Percentiles rank a stretch among this genome's conserved stretches.
Evolutionary conservation across 148 eudicot species (phyloP).

Genomic region (Euryodendron excelsum): DNA sequence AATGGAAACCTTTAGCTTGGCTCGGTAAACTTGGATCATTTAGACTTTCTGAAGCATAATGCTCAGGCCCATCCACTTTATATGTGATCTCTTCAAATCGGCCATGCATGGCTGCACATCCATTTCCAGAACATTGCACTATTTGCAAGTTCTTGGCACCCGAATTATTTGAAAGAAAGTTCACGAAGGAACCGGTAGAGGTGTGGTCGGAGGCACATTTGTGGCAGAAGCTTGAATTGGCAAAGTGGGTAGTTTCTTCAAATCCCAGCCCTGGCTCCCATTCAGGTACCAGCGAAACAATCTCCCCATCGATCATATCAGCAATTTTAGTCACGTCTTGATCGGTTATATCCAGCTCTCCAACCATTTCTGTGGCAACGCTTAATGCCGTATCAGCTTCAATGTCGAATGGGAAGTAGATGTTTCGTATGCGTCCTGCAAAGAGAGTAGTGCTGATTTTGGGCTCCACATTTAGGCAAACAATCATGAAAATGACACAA

Average conservation of each 20-base stretch:
- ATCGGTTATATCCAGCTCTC: conserved; percentile 71
- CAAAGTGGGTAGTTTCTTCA: conserved; percentile 48
- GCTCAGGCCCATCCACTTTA: conserved; percentile 44
- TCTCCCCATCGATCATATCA: conserved; percentile 77
- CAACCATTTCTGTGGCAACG: conserved; percentile 88
- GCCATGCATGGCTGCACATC: conserved; percentile 65
- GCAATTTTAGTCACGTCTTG: conserved; percentile 82
- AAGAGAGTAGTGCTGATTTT: conserved; percentile 6
- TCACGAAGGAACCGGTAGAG: conserved; percentile 51
- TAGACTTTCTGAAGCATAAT: conserved; percentile 19
- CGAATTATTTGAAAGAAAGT: conserved; percentile 41
- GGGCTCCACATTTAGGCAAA: not conserved
- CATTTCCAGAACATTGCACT: conserved; percentile 38
- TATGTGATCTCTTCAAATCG: conserved; percentile 78
- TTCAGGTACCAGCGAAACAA: conserved; percentile 56
- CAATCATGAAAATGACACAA: not conserved
- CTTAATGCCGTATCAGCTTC: conserved; percentile 73
- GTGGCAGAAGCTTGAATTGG: conserved; percentile 37
- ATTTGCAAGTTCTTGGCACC: conserved; percentile 35
- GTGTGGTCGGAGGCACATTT: conserved; percentile 53
- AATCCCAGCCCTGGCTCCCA: conserved; percentile 61
- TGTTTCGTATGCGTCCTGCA: conserved; percentile 69
- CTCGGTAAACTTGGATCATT: conserved; percentile 13
- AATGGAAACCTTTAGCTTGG: conserved; percentile 19
- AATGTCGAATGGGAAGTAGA: conserved; percentile 72